Percentiles rank a stretch among this genome's conserved stretches.
These are phyloP conservation scores for Dianthus caryophyllus DNA, from an alignment of 148 eudicot genomes.

Conservation along the genomic window DNA sequence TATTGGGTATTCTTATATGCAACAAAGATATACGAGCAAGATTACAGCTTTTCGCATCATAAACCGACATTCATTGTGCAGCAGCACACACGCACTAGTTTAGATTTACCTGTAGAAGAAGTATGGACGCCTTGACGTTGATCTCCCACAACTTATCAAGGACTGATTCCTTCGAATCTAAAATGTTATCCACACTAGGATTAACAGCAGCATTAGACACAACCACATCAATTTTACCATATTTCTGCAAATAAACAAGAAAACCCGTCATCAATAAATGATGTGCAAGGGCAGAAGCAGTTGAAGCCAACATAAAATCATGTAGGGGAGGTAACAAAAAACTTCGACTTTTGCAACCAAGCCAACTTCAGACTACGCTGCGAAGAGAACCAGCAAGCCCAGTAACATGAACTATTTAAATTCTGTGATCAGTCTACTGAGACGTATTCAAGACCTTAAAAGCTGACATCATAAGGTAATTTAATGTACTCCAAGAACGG, in stretches of 20 bases:
- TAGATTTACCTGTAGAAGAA: conserved; percentile 61
- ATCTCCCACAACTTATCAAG: conserved; percentile 96
- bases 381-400: not conserved
- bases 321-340: not conserved
- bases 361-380: not conserved
- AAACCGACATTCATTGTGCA: not conserved
- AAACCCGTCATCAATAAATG: not conserved
- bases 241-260: conserved; percentile 53
- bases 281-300: not conserved
- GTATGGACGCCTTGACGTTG: conserved; percentile 82
- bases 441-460: not conserved
- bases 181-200: conserved; percentile 54
- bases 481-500: not conserved
- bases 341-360: not conserved
- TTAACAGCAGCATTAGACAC: conserved; percentile 95
- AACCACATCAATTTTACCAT: conserved; percentile 83
- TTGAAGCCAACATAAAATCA: not conserved
- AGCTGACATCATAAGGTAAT: not conserved
- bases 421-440: not conserved
- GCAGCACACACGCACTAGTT: not conserved
- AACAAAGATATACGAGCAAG: not conserved
- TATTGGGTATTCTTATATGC: not conserved
- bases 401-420: not conserved
- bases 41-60: not conserved
- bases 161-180: conserved; percentile 67